Conservation (phyloP, 2,329 filamentous ascomycete genomes). For the Trichoderma sp. region DNA sequence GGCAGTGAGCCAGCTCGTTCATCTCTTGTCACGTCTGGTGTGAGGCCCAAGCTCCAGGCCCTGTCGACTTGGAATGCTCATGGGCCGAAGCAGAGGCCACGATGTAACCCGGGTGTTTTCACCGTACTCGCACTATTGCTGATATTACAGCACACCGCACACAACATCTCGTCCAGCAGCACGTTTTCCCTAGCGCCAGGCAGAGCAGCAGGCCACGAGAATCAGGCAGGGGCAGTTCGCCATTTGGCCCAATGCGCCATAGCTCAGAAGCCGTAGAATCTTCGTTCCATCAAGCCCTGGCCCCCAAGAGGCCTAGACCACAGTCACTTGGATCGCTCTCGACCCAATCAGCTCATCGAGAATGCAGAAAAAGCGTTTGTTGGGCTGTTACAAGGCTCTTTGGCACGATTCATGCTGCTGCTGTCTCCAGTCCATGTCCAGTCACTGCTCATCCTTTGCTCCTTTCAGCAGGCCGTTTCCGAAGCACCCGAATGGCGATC, state of each 20-base stretch:
- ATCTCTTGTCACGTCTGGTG: neutral
- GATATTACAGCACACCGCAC: neutral
- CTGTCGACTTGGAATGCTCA: neutral
- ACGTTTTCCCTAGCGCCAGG: neutral
- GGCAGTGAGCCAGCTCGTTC: neutral
- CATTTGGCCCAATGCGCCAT: neutral
- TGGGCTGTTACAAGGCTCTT: neutral
- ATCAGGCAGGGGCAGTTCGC: neutral
- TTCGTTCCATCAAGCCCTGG: neutral
- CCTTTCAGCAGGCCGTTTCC: neutral
- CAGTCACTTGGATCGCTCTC: neutral
- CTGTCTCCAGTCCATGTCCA: neutral
- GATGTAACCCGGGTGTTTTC: conserved; percentile 2
- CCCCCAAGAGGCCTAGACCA: neutral
- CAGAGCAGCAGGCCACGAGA: neutral
- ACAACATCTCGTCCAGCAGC: neutral
- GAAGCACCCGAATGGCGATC: conserved; percentile 10
- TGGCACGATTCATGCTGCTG: neutral
- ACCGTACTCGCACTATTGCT: neutral
- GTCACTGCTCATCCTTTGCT: neutral
- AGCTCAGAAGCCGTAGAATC: conserved; percentile 5
- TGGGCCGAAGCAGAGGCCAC: neutral
- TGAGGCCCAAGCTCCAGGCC: neutral
- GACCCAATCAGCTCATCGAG: neutral
- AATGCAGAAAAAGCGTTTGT: neutral